Evolutionary conservation across 305 asterid genomes (phyloP).

Genomic region (Fraxinus platypoda): DNA sequence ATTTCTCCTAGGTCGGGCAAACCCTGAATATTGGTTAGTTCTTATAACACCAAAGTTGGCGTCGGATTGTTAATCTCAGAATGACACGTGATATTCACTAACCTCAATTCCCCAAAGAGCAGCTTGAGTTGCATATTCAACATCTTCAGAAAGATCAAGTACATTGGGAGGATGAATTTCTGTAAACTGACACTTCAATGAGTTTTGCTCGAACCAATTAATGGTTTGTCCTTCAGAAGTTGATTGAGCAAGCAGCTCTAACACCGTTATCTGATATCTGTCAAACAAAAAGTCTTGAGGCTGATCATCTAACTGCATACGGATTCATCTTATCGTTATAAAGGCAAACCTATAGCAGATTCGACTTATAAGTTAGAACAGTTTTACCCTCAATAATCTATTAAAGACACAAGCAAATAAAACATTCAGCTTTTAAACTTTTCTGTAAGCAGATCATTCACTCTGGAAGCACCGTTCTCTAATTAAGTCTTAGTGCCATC

Average conservation of each 20-base stretch:
- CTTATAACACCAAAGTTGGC: constrained; percentile 31
- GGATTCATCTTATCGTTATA: not conserved
- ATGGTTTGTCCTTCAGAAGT: constrained; percentile 43
- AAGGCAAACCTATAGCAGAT: constrained; percentile 8
- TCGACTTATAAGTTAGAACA: constrained; percentile 8
- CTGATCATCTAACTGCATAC: constrained; percentile 18
- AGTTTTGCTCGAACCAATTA: constrained; percentile 50
- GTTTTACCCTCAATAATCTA: not conserved
- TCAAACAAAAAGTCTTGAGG: constrained; percentile 24
- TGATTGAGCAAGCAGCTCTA: constrained; percentile 78
- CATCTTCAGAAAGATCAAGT: constrained; percentile 78
- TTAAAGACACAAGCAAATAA: constrained; percentile 6
- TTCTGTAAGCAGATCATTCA: constrained; percentile 7
- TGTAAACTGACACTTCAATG: constrained; percentile 40
- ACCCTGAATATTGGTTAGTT: constrained; percentile 72
- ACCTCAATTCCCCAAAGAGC: constrained; percentile 98
- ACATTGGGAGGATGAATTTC: constrained; percentile 87
- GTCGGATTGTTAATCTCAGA: constrained; percentile 9
- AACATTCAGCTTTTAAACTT: constrained; percentile 8
- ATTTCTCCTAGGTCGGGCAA: constrained; percentile 98
- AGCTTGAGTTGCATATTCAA: constrained; percentile 85
- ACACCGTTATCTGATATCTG: constrained; percentile 81
- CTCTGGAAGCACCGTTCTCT: not conserved
- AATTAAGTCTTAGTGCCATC: not conserved
- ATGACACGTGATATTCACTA: constrained; percentile 37